A percentile compares a stretch with the other conserved stretches of the same genome.
Conservation (phyloP, 2,329 filamentous ascomycete species). For the Lecanicillium sp. region DNA sequence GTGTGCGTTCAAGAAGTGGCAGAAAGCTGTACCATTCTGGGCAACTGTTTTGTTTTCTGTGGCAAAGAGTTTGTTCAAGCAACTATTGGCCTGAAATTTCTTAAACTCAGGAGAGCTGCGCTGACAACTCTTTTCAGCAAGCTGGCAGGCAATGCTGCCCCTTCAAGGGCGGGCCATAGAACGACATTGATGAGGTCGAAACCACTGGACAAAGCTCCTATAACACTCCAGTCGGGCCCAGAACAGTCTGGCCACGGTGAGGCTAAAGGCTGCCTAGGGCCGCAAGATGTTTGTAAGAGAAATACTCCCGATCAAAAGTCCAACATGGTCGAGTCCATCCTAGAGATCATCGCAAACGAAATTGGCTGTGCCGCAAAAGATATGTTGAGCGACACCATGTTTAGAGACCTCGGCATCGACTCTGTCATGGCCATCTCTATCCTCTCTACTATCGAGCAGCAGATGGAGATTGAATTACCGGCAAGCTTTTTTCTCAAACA, state of each 20-base stretch:
- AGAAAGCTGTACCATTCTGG: neutral
- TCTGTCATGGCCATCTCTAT: slow-evolving; percentile 7
- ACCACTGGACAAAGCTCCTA: neutral
- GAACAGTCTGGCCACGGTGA: neutral
- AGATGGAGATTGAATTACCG: slow-evolving; percentile 1
- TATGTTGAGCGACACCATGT: slow-evolving; percentile 4
- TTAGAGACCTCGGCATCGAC: slow-evolving; percentile 6
- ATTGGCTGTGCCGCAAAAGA: slow-evolving; percentile 1
- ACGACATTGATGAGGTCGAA: neutral
- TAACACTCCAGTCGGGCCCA: neutral
- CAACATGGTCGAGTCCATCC: neutral
- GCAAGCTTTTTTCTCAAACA: slow-evolving; percentile 7
- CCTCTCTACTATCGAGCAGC: neutral
- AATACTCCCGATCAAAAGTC: neutral
- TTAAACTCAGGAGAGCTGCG: slow-evolving; percentile 1
- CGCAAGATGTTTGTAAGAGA: neutral
- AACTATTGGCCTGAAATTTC: slow-evolving; percentile 2
- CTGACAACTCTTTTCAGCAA: neutral
- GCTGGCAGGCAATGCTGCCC: neutral
- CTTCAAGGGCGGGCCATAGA: neutral
- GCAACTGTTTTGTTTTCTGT: slow-evolving; percentile 5
- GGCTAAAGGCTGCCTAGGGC: neutral
- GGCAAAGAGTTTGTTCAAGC: slow-evolving; percentile 3
- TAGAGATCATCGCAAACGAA: neutral
- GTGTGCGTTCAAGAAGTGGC: neutral